Evolutionary conservation across 257 asterid species (phyloP).

Genomic region (Nemophila menziesii): DNA sequence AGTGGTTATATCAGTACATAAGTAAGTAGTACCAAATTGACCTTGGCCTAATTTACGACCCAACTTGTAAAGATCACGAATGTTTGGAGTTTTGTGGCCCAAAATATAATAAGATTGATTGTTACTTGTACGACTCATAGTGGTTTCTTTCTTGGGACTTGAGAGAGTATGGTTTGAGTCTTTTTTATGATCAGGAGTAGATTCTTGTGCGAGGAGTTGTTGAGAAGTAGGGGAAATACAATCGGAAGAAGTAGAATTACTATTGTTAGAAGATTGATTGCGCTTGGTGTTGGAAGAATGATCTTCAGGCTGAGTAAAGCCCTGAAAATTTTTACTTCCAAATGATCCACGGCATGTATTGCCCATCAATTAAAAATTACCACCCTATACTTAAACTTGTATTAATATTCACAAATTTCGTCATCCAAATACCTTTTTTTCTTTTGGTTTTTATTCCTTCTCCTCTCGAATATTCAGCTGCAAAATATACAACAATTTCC

Average conservation of each 20-base stretch:
- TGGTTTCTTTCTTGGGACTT: constrained; percentile 38
- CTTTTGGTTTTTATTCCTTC: not conserved
- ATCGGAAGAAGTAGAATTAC: constrained; percentile 31
- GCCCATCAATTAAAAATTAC: constrained; percentile 65
- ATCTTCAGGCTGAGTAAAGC: constrained; percentile 47
- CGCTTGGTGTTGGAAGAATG: constrained; percentile 33
- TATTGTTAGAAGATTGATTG: constrained; percentile 23
- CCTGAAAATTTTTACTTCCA: constrained; percentile 48
- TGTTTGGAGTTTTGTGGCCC: constrained; percentile 71
- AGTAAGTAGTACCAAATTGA: constrained; percentile 75
- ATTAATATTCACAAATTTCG: constrained; percentile 6
- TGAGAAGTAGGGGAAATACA: constrained; percentile 29
- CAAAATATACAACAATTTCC: not conserved
- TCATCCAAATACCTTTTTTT: constrained; percentile 13
- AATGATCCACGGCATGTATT: constrained; percentile 97
- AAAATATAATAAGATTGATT: constrained; percentile 54
- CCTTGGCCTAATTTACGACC: constrained; percentile 89
- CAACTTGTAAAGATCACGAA: constrained; percentile 62
- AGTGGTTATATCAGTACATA: constrained; percentile 54
- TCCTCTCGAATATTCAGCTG: constrained; percentile 15
- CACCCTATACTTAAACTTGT: constrained; percentile 17
- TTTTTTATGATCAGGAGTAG: constrained; percentile 28
- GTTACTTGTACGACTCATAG: constrained; percentile 45
- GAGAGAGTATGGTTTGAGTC: constrained; percentile 18
- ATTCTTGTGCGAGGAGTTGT: constrained; percentile 30